These are phyloP conservation scores for Mycena latifolia DNA, from an alignment of 768 basidiomycete genomes.

Conservation along the genomic window DNA sequence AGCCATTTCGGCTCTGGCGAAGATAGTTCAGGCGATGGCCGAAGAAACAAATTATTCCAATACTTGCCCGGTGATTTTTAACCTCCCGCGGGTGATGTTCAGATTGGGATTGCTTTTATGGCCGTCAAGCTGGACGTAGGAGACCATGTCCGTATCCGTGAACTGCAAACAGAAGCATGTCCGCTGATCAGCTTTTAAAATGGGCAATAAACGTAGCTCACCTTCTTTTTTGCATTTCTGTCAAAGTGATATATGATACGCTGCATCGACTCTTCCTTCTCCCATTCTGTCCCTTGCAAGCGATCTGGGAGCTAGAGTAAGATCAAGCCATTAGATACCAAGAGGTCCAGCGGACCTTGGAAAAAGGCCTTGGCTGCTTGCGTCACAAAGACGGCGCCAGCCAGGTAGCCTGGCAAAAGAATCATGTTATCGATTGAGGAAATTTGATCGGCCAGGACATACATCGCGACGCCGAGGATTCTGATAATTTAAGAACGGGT, in stretches of 20 bases:
- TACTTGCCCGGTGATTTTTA: constrained; percentile 35
- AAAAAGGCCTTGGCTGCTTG: constrained; percentile 35
- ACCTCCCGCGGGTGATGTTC: constrained; percentile 33
- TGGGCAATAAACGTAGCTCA: neutral
- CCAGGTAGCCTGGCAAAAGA: constrained; percentile 35
- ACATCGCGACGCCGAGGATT: constrained; percentile 37
- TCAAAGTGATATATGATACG: constrained; percentile 36
- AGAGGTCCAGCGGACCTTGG: constrained; percentile 4
- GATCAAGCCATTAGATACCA: neutral
- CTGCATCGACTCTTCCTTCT: constrained; percentile 31
- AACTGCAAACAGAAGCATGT: constrained; percentile 17
- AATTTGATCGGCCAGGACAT: constrained; percentile 1
- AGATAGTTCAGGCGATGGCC: no score
- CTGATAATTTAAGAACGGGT: constrained; percentile 26
- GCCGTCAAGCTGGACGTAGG: constrained; percentile 33
- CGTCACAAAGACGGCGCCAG: constrained; percentile 38
- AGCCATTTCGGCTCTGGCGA: constrained; percentile 31
- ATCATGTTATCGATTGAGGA: neutral
- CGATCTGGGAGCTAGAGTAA: constrained; percentile 11
- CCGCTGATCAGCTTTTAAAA: no score
- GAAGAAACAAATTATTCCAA: no score
- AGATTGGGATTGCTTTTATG: constrained; percentile 32
- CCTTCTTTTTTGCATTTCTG: constrained; percentile 39
- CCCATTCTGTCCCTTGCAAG: constrained; percentile 35
- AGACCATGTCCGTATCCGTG: constrained; percentile 20